phyloP scores from a whole-genome alignment of 2,329 filamentous ascomycete species.

The Teratosphaeria gauchensis region DNA sequence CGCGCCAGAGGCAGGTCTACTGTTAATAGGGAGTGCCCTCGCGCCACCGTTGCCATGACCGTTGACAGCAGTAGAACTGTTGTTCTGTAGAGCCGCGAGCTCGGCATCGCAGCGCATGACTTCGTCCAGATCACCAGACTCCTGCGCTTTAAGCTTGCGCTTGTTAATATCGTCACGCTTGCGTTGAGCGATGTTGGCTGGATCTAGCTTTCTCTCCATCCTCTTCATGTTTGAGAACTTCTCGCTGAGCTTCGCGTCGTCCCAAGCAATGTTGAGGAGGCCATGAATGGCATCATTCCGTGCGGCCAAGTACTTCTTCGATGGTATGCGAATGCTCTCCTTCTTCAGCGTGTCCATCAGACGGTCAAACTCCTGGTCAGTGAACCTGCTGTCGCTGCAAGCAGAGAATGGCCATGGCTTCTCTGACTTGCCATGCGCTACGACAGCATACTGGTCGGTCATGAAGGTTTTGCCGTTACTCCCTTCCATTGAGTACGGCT shows the following conservation, averaged over 20 bases:
- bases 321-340: slow-evolving; percentile 64
- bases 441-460: slow-evolving; percentile 75
- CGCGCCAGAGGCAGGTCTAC: neutral
- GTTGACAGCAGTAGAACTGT: slow-evolving; percentile 50
- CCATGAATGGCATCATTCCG: slow-evolving; percentile 76
- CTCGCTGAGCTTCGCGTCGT: slow-evolving; percentile 68
- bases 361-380: slow-evolving; percentile 68
- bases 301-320: slow-evolving; percentile 54
- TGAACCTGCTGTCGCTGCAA: slow-evolving; percentile 76
- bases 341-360: slow-evolving; percentile 66
- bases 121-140: slow-evolving; percentile 52
- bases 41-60: slow-evolving; percentile 52
- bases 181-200: slow-evolving; percentile 50
- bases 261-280: slow-evolving; percentile 72
- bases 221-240: slow-evolving; percentile 64
- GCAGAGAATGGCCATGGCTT: slow-evolving; percentile 84
- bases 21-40: neutral
- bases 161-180: slow-evolving; percentile 59
- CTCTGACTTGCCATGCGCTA: slow-evolving; percentile 72
- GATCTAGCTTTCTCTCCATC: slow-evolving; percentile 46
- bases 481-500: slow-evolving; percentile 67
- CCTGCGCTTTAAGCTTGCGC: slow-evolving; percentile 56
- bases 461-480: slow-evolving; percentile 67
- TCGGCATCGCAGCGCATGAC: slow-evolving; percentile 40
- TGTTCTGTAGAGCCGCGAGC: slow-evolving; percentile 50